Percentiles rank a stretch among this genome's conserved stretches.
Conservation (phyloP, 1,284 basidiomycete species). For the Sanghuangporus baumii region DNA sequence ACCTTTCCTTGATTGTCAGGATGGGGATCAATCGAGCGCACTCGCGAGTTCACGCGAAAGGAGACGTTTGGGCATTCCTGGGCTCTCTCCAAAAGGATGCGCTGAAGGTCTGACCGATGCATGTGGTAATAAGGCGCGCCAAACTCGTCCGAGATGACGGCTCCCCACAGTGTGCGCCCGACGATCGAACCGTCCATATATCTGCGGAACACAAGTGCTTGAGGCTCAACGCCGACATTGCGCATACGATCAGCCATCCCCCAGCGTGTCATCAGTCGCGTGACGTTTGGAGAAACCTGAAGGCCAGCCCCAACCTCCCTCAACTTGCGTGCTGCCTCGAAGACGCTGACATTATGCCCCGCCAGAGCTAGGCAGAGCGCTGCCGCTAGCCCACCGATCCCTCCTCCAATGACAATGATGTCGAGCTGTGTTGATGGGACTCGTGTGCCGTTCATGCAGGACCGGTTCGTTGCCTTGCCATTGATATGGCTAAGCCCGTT, state of each 20-base stretch:
- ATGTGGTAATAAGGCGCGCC: slow-evolving; percentile 51
- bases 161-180: slow-evolving; percentile 39
- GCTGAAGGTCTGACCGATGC: slow-evolving; percentile 48
- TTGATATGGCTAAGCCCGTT: neutral
- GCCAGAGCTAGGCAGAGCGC: slow-evolving; percentile 42
- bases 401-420: slow-evolving; percentile 45
- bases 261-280: slow-evolving; percentile 46
- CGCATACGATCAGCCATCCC: slow-evolving; percentile 40
- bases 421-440: slow-evolving; percentile 28
- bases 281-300: slow-evolving; percentile 43
- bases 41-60: slow-evolving; percentile 35
- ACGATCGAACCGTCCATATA: slow-evolving; percentile 40
- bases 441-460: slow-evolving; percentile 25
- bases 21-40: slow-evolving; percentile 35
- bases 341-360: slow-evolving; percentile 45
- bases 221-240: slow-evolving; percentile 36
- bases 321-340: slow-evolving; percentile 27
- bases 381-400: slow-evolving; percentile 44
- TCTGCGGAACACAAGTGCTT: slow-evolving; percentile 38
- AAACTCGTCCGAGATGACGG: slow-evolving; percentile 33
- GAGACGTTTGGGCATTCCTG: slow-evolving; percentile 31
- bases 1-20: slow-evolving; percentile 15
- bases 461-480: neutral
- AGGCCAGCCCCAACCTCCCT: slow-evolving; percentile 42
- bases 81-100: slow-evolving; percentile 37